These are phyloP conservation scores for Saprolegnia parasitica DNA, from an alignment of 352 stramenopile species.

Conservation along the genomic window DNA sequence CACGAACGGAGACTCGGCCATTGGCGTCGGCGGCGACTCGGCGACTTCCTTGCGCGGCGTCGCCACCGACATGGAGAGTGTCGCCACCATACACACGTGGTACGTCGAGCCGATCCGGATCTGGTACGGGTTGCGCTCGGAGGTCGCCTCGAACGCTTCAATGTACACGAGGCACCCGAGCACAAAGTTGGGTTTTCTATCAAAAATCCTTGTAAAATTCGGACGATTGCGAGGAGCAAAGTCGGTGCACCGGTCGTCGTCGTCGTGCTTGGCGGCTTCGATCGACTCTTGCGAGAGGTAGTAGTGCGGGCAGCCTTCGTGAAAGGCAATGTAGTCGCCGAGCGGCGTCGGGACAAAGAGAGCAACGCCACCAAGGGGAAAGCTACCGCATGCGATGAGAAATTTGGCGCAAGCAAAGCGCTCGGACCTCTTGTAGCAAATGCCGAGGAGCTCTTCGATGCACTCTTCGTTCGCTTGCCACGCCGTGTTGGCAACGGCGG, in stretches of 20 bases:
- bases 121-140: slow-evolving; percentile 60
- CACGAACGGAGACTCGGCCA: slow-evolving; percentile 9
- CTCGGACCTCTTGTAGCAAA: slow-evolving; percentile 63
- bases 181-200: slow-evolving; percentile 64
- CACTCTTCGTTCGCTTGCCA: slow-evolving; percentile 35
- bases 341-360: slow-evolving; percentile 77
- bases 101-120: slow-evolving; percentile 66
- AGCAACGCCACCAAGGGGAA: slow-evolving; percentile 58
- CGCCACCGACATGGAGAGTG: slow-evolving; percentile 41
- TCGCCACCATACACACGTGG: slow-evolving; percentile 66
- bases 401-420: neutral
- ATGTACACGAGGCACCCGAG: slow-evolving; percentile 80
- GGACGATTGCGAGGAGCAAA: neutral
- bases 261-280: slow-evolving; percentile 58
- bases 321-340: slow-evolving; percentile 82
- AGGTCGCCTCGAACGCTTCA: slow-evolving; percentile 64
- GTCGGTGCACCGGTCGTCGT: slow-evolving; percentile 33
- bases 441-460: slow-evolving; percentile 66
- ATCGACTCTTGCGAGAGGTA: slow-evolving; percentile 78
- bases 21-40: slow-evolving; percentile 3
- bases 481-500: neutral
- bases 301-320: slow-evolving; percentile 75
- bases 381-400: slow-evolving; percentile 30
- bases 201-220: neutral
- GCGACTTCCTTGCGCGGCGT: neutral